Percentiles rank a stretch among this genome's conserved stretches.
Conservation (phyloP, 768 basidiomycete genomes). For the Lentinula sp. region DNA sequence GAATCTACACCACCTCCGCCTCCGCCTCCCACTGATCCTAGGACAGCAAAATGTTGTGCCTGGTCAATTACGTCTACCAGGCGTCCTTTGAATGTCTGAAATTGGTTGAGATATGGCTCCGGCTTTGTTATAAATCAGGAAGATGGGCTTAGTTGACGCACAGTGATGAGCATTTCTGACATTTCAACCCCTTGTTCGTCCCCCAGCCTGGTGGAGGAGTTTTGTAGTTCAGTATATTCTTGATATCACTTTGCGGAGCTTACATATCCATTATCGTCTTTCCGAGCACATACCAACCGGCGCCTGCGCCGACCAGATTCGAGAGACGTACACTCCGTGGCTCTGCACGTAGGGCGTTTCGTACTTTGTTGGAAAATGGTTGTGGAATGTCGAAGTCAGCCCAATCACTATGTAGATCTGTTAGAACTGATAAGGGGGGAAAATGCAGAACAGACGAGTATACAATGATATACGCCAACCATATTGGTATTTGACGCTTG, state of each 20-base stretch:
- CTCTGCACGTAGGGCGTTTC: constrained; percentile 86
- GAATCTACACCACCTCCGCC: constrained; percentile 50
- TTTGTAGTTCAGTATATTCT: neutral
- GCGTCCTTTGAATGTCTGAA: constrained; percentile 70
- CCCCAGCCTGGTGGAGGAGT: constrained; percentile 47
- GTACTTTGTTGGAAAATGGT: constrained; percentile 70
- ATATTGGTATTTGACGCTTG: constrained; percentile 82
- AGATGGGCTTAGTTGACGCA: constrained; percentile 17
- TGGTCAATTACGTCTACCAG: constrained; percentile 79
- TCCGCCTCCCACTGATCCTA: constrained; percentile 54
- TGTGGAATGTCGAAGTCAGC: constrained; percentile 82
- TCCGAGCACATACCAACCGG: constrained; percentile 91
- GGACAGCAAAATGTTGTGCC: constrained; percentile 79
- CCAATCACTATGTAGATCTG: constrained; percentile 59
- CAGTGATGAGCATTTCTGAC: constrained; percentile 65
- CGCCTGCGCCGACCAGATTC: constrained; percentile 79
- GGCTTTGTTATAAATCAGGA: neutral
- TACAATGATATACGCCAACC: constrained; percentile 85
- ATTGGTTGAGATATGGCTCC: constrained; percentile 6
- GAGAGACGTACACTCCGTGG: constrained; percentile 79
- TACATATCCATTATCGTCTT: constrained; percentile 82
- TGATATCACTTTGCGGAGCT: constrained; percentile 13
- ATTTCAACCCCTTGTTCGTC: constrained; percentile 70
- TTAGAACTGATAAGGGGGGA: too few relatives aligned
- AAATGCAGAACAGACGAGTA: constrained; percentile 51